Base-by-base conservation (phyloP, 2,329 filamentous ascomycete species). In the Amauroascus niger region DNA sequence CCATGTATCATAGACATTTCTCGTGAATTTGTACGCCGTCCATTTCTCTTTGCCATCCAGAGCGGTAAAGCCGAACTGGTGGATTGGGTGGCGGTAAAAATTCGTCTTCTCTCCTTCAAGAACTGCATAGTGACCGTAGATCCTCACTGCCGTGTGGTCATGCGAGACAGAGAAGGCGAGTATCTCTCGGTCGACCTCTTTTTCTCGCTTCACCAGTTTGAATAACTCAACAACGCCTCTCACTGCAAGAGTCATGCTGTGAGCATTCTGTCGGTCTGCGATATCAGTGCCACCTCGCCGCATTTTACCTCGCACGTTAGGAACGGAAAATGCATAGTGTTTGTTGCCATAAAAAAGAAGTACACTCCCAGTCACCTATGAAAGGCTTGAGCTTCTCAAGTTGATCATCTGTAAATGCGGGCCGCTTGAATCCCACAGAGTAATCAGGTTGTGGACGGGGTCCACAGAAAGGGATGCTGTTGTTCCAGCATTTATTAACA, bases 261-360 rank as follows among this genome's bases (percentile, higher is more conserved):
- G 59, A 13, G 59, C 62, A 52, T 65, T 67, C 55, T 65, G 62
- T 24, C 60, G 58, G 53, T 67, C 65, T 20, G 60, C 62, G 16
- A 65, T 56, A 48, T 65, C 61, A 48, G 62, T 48, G 52, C 58
- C 6, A 52, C 55, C 26, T 63, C 60, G 40, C 72, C 67, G 55
- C 69, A 74, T 61, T 76, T 76, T 0, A 76, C 73, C 60, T 79
- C 72, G 60, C 69, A 74, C 0, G 71, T 70, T 0, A 79, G 63
- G 57, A 77, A 79, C 2, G 74, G 74, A 57, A 79, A 76, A 63
- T 71, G 74, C 65, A 77, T 76, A 4, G 30, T 26, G 14, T 13
- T 13, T 47, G 71, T 78, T 6, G 60, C 69, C 65, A 74, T 72
- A 50, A 77, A 75, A 57, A 62, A 69, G 20, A 69, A 77, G 26